Percentiles rank a stretch among this genome's conserved stretches.
Evolutionary conservation across 768 basidiomycete genomes (phyloP).

Genomic region (Podaxis sp.): DNA sequence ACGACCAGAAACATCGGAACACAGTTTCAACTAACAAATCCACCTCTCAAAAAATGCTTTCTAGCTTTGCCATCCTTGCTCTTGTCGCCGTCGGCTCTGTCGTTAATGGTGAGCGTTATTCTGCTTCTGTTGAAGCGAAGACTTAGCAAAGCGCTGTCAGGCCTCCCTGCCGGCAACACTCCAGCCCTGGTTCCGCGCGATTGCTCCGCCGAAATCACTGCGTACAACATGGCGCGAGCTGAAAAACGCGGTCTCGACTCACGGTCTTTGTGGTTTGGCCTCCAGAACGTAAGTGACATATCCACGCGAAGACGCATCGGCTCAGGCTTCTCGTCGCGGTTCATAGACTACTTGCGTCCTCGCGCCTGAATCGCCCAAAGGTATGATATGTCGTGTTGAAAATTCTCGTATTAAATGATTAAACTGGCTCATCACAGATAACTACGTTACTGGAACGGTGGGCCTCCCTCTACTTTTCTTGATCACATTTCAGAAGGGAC

Average conservation of each 20-base stretch:
- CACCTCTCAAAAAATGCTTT: not conserved
- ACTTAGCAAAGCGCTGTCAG: not conserved
- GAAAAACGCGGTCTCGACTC: conserved; percentile 21
- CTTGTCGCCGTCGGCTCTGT: not conserved
- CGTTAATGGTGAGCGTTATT: conserved; percentile 3
- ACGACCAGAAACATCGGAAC: not conserved
- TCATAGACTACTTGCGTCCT: conserved; percentile 23
- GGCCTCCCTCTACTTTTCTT: not conserved
- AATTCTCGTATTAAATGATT: not conserved
- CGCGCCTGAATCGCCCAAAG: conserved; percentile 19
- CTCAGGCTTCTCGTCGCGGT: not conserved
- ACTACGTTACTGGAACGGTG: conserved; percentile 10
- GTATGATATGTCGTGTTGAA: conserved; percentile 6
- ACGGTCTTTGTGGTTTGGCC: conserved; percentile 19
- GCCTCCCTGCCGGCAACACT: conserved; percentile 7
- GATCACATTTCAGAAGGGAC: not conserved
- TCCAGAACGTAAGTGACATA: conserved; percentile 20
- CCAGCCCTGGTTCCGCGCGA: conserved; percentile 16
- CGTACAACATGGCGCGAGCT: conserved; percentile 17
- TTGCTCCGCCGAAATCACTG: conserved; percentile 22
- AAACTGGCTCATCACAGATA: not conserved
- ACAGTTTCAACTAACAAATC: not conserved
- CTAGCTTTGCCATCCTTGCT: conserved; percentile 2
- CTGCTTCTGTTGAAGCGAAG: not conserved
- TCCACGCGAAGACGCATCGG: not conserved